These are phyloP conservation scores for Bathelium albidoporum DNA, from an alignment of 495 filamentous ascomycete species.

Conservation along the genomic window DNA sequence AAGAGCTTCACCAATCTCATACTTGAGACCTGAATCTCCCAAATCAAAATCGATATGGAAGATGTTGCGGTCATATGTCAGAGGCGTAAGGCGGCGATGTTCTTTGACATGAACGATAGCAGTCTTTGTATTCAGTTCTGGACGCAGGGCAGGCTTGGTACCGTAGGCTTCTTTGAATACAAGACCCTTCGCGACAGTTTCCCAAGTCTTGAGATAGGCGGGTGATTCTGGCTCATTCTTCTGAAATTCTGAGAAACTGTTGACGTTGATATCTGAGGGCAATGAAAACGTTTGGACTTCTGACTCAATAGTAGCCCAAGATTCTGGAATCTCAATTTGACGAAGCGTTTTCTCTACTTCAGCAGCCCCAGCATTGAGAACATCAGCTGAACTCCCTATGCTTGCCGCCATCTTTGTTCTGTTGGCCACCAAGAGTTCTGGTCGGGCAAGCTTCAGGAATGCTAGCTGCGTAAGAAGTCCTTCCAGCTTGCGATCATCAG, in stretches of 20 bases:
- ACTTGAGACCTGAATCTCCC: constrained; percentile 76
- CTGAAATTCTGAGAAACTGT: constrained; percentile 73
- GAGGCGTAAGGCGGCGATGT: constrained; percentile 82
- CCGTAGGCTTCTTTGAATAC: constrained; percentile 91
- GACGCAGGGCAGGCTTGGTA: constrained; percentile 62
- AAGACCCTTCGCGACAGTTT: constrained; percentile 73
- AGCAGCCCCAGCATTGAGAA: constrained; percentile 49
- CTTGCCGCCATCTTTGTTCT: constrained; percentile 49
- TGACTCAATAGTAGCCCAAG: constrained; percentile 64
- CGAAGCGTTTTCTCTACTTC: constrained; percentile 61
- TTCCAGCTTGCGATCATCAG: constrained; percentile 46
- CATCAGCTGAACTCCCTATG: constrained; percentile 40
- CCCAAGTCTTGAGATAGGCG: constrained; percentile 59
- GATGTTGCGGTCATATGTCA: constrained; percentile 91
- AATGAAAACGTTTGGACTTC: constrained; percentile 38
- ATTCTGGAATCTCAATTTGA: constrained; percentile 61
- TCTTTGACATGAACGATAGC: constrained; percentile 84
- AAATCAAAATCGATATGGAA: constrained; percentile 99
- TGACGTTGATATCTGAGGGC: constrained; percentile 52
- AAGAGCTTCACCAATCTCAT: constrained; percentile 96
- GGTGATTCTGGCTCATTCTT: constrained; percentile 62
- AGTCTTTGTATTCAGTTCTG: constrained; percentile 78
- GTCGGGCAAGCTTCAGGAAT: constrained; percentile 64
- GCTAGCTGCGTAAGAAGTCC: constrained; percentile 59
- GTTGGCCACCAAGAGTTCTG: constrained; percentile 41